A percentile compares a stretch with the other conserved stretches of the same genome.
phyloP scores from a whole-genome alignment of 495 filamentous ascomycete species.

The Xylaria intraflava region DNA sequence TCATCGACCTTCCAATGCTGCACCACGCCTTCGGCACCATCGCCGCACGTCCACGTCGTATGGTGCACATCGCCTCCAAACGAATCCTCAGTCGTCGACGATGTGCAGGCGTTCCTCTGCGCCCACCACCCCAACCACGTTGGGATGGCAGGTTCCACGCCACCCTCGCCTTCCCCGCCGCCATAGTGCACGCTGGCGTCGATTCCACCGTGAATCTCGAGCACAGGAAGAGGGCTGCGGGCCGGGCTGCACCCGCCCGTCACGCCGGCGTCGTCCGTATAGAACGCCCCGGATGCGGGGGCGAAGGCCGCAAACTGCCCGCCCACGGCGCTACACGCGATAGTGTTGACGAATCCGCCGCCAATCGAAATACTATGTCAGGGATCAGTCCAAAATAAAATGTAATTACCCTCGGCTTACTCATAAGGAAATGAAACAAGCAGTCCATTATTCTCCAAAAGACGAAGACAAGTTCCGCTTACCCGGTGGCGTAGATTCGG shows the following conservation, averaged over 20 bases:
- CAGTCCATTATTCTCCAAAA: background rate
- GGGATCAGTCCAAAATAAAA: background rate
- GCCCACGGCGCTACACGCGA: constrained; percentile 44
- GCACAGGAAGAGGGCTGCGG: constrained; percentile 31
- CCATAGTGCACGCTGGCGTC: constrained; percentile 33
- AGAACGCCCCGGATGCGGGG: constrained; percentile 28
- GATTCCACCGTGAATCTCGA: constrained; percentile 42
- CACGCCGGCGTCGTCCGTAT: constrained; percentile 24
- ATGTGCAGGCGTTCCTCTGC: constrained; percentile 27
- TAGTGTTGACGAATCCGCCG: constrained; percentile 55
- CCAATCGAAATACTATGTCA: constrained; percentile 45
- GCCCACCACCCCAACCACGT: constrained; percentile 34
- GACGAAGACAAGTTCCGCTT: background rate
- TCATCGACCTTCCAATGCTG: constrained; percentile 44
- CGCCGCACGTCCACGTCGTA: constrained; percentile 32
- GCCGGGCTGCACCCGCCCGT: constrained; percentile 27
- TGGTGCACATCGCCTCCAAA: constrained; percentile 28
- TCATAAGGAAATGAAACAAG: too few relatives aligned
- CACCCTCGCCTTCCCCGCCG: constrained; percentile 34
- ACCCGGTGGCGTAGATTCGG: constrained; percentile 46
- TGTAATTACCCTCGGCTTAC: too few relatives aligned
- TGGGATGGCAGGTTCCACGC: constrained; percentile 26
- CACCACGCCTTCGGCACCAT: constrained; percentile 28
- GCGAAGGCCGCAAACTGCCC: constrained; percentile 43
- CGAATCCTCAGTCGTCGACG: constrained; percentile 19